Conservation (phyloP, 768 basidiomycete species). For the Cyathus striatus region DNA sequence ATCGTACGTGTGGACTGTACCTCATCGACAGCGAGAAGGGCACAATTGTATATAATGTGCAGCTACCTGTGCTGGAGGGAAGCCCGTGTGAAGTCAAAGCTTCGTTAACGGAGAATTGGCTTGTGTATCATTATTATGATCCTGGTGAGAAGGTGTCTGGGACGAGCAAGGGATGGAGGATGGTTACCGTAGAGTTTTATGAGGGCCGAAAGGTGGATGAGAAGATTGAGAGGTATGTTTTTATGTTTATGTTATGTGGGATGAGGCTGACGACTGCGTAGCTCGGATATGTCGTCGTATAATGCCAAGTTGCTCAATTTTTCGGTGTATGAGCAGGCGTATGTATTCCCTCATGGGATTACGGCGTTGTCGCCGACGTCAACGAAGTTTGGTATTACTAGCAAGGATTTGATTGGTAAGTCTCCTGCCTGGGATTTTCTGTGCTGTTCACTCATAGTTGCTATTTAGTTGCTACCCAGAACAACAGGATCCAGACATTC, state of each 20-base stretch:
- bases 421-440: conserved; percentile 3
- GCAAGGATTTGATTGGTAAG: conserved; percentile 82
- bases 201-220: conserved; percentile 68
- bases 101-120: conserved; percentile 83
- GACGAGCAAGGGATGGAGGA: conserved; percentile 58
- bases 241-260: conserved; percentile 1
- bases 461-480: conserved; percentile 66
- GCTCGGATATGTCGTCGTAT: conserved; percentile 39
- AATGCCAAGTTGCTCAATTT: conserved; percentile 49
- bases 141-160: conserved; percentile 33
- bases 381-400: conserved; percentile 85
- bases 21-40: conserved; percentile 82
- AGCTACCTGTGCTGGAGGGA: conserved; percentile 34
- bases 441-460: not conserved
- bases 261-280: conserved; percentile 9
- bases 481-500: conserved; percentile 69
- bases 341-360: conserved; percentile 63
- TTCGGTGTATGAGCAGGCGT: conserved; percentile 63
- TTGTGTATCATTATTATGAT: conserved; percentile 85
- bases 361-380: conserved; percentile 69
- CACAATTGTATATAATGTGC: conserved; percentile 61
- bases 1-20: conserved; percentile 55
- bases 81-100: conserved; percentile 63
- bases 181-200: conserved; percentile 86
- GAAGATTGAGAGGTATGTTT: conserved; percentile 63